phyloP scores from a whole-genome alignment of 75 land plant genomes.

The Gnetum montanum region DNA sequence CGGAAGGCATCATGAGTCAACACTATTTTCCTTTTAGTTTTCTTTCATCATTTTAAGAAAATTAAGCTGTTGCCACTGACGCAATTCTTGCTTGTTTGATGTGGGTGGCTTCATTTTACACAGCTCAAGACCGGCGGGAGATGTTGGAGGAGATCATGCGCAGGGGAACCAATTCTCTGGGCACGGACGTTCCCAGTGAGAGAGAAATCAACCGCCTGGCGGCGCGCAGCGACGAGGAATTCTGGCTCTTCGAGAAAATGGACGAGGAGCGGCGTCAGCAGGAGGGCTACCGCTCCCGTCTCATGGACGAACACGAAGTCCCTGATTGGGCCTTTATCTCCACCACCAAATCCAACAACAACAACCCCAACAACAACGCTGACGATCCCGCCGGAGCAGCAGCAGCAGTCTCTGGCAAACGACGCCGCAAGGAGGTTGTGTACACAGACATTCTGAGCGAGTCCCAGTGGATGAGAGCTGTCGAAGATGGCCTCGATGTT shows the following conservation, averaged over 20 bases:
- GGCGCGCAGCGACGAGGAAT: constrained; percentile 78
- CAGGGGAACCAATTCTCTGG: constrained; percentile 68
- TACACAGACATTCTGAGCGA: constrained; percentile 82
- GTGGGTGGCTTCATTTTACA: constrained; percentile 1
- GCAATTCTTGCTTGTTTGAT: neutral
- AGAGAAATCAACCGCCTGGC: constrained; percentile 95
- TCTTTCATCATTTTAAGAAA: neutral
- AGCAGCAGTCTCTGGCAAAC: constrained; percentile 40
- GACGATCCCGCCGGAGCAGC: neutral
- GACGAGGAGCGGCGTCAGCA: constrained; percentile 82
- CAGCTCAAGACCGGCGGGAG: constrained; percentile 93
- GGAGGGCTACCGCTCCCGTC: constrained; percentile 78
- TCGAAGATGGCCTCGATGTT: constrained; percentile 71
- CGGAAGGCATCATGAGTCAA: no score
- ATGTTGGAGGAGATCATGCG: constrained; percentile 95
- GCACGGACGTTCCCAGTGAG: constrained; percentile 94
- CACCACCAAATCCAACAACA: constrained; percentile 13
- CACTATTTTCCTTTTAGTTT: neutral
- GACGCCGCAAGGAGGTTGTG: constrained; percentile 68
- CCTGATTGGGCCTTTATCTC: constrained; percentile 85
- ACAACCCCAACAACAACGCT: constrained; percentile 8
- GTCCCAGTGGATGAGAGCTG: constrained; percentile 81
- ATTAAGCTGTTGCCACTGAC: neutral
- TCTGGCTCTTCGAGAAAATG: constrained; percentile 87
- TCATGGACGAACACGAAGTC: constrained; percentile 91